These are phyloP conservation scores for Rhodotorula sphaerocarpa DNA, from an alignment of 768 basidiomycete genomes.

Conservation along the genomic window DNA sequence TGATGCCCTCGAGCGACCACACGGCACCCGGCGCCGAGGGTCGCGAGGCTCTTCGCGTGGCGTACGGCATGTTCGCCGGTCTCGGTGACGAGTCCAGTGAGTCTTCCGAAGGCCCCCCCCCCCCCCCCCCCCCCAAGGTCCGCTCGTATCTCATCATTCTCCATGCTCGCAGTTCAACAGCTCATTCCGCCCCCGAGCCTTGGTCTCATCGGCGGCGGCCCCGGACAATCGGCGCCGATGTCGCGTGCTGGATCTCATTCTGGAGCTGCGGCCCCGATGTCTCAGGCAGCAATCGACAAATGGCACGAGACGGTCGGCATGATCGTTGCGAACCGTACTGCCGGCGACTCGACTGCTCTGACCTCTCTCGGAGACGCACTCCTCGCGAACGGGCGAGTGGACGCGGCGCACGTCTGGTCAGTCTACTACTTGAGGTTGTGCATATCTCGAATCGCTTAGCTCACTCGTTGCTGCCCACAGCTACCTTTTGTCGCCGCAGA, in stretches of 20 bases:
- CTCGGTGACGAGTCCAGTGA: conserved; percentile 68
- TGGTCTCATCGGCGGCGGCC: conserved; percentile 8
- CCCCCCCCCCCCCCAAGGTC: not conserved
- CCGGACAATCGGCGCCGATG: not conserved
- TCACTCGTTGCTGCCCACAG: conserved; percentile 45
- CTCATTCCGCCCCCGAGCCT: conserved; percentile 54
- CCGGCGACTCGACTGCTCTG: conserved; percentile 65
- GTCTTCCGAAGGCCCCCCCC: conserved; percentile 42
- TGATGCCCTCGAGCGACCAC: conserved; percentile 46
- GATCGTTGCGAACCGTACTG: conserved; percentile 58
- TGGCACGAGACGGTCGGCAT: conserved; percentile 85
- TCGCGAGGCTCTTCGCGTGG: conserved; percentile 65
- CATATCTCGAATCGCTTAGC: too few relatives aligned
- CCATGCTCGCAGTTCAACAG: conserved; percentile 64
- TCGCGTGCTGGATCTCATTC: conserved; percentile 59
- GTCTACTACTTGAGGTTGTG: conserved; percentile 39
- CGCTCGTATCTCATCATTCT: too few relatives aligned
- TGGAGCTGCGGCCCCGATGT: conserved; percentile 43
- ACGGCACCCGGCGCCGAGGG: conserved; percentile 47
- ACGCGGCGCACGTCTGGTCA: conserved; percentile 88
- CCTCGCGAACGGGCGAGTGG: conserved; percentile 59
- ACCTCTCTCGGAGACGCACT: conserved; percentile 79
- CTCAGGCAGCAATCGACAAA: conserved; percentile 57
- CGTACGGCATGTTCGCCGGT: conserved; percentile 76
- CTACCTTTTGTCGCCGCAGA: conserved; percentile 77